Conservation (phyloP, 2,329 filamentous ascomycete species). For the Nigrospora osmanthi region DNA sequence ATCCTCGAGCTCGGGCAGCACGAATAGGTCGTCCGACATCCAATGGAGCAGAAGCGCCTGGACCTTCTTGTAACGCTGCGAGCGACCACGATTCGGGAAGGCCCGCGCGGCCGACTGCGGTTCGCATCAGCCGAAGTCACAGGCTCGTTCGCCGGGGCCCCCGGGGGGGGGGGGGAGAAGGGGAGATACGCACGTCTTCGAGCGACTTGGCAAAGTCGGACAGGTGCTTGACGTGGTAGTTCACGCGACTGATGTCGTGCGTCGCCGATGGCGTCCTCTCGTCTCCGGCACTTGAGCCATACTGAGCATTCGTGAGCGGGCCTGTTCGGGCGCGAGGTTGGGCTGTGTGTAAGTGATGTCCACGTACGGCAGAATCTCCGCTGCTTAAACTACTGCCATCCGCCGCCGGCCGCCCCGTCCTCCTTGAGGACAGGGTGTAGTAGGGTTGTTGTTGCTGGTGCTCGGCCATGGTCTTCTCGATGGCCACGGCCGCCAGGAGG, state of each 20-base stretch:
- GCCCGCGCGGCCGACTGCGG: constrained; percentile 43
- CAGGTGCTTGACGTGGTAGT: constrained; percentile 49
- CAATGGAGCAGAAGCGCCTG: constrained; percentile 48
- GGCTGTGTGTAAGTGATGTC: constrained; percentile 10
- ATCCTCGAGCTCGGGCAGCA: constrained; percentile 49
- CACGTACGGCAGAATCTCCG: constrained; percentile 40
- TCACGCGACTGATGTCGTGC: constrained; percentile 50
- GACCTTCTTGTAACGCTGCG: constrained; percentile 48
- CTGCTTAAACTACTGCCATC: constrained; percentile 38
- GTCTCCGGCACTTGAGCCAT: constrained; percentile 33
- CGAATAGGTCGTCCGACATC: constrained; percentile 50
- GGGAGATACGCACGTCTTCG: constrained; percentile 42
- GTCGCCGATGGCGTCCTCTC: constrained; percentile 33
- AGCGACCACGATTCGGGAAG: constrained; percentile 47
- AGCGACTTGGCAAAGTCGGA: constrained; percentile 45
- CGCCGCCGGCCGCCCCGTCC: constrained; percentile 37
- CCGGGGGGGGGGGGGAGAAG: neutral
- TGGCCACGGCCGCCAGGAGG: neutral
- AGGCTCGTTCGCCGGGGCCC: neutral
- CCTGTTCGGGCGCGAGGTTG: constrained; percentile 13
- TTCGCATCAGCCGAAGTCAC: neutral
- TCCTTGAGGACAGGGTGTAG: constrained; percentile 33
- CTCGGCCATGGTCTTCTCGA: constrained; percentile 26
- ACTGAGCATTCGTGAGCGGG: constrained; percentile 30
- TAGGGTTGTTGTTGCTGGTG: constrained; percentile 36